phyloP scores from a whole-genome alignment of 345 rosid species.

The Chamaenerion angustifolium region DNA sequence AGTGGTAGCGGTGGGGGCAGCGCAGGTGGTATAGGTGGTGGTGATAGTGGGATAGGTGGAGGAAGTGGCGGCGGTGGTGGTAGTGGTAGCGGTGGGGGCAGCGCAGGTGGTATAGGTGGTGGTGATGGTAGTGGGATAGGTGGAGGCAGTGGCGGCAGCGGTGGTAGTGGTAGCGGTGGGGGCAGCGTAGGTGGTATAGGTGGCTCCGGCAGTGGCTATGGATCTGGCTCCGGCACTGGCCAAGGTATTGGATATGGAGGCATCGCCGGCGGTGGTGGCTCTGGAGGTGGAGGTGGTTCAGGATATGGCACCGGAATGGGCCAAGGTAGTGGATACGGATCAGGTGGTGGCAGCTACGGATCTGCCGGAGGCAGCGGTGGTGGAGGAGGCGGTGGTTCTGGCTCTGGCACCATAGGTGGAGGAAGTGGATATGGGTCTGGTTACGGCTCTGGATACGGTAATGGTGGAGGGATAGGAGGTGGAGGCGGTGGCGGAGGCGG shows the following conservation, averaged over 20 bases:
- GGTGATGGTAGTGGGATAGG: conserved; percentile 1
- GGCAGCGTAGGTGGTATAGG: neutral
- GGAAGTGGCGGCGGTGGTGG: conserved; percentile 2
- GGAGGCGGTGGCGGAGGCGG: conserved; percentile 4
- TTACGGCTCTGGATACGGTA: neutral
- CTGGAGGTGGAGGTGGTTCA: conserved; percentile 15
- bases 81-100: conserved; percentile 1
- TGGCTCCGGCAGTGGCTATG: neutral
- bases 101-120: conserved; percentile 3
- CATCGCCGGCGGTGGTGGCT: neutral
- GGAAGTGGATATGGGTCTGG: conserved; percentile 9
- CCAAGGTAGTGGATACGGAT: neutral
- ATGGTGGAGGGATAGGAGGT: conserved; percentile 5
- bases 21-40: neutral
- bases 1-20: too few relatives aligned
- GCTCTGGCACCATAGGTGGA: too few relatives aligned
- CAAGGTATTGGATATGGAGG: conserved; percentile 1
- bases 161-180: too few relatives aligned
- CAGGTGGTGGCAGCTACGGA: conserved; percentile 14
- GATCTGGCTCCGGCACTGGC: neutral
- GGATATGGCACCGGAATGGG: conserved; percentile 2
- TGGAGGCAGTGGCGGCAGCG: conserved; percentile 1
- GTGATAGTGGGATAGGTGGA: neutral
- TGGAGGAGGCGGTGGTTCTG: conserved; percentile 12
- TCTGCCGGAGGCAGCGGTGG: conserved; percentile 23